Evolutionary conservation across 2,329 filamentous ascomycete species (phyloP), one percentile per base, ranked within the genome.

Genomic region (Cordyceps cateniannulata): DNA sequence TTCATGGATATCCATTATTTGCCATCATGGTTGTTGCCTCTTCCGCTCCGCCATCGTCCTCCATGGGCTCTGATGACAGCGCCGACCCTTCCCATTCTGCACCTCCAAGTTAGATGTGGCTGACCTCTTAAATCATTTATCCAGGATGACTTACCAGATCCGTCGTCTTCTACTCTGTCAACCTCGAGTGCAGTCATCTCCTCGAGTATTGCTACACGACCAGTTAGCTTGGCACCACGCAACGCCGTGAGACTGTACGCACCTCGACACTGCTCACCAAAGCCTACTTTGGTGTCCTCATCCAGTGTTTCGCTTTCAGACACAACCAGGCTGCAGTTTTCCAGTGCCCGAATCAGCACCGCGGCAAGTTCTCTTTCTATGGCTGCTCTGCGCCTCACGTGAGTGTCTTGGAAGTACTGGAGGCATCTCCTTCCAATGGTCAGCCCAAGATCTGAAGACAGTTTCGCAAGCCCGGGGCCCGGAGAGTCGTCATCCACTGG

Each of bases 91-190:
- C 80, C 82, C 82, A 85, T 62, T 83, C 81, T 82, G 71, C 62
- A 25, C 32, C 51, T 6, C 20, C 25, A 24, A 40, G 62, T 59
- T 18, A 59, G 55, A 3, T 18, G 18, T n/a, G 6, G 2, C 20
- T 44, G 20, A 8, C 40, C 12, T 42, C 8, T 42, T 57, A 57
- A 55, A n/a, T n/a, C n/a, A 20, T 61, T n/a, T 5, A 7, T 44
- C 51, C 20, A 5, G 10, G 22, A 10, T 10, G 25, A 80, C 81
- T 74, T 81, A 84, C 83, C 82, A 65, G 82, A 84, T 65, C 74
- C 81, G 59, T 85, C 83, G 57, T 85, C 82, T 63, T 85, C 83
- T 60, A 82, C 68, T 62, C 84, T 80, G 53, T 85, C 82, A 18
- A 84, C 77, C 48, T 82, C 75, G n/a, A 88, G 71, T 52, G 74